These are phyloP conservation scores for Colletotrichum sp. DNA, from an alignment of 2,329 filamentous ascomycete species.

Conservation along the genomic window DNA sequence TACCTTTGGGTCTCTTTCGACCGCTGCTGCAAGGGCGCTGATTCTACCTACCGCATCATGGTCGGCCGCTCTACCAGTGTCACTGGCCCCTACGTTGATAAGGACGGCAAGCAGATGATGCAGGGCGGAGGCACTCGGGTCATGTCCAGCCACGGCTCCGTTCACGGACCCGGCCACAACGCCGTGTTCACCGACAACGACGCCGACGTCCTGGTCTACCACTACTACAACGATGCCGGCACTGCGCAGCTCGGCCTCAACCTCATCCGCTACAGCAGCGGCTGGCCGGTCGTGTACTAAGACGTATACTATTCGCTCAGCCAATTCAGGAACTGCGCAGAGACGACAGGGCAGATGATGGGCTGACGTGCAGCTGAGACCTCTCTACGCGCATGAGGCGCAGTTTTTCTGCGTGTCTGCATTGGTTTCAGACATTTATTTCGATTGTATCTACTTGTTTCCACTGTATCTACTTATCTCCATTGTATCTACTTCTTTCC, in stretches of 20 bases:
- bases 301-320: not conserved
- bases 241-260: constrained; percentile 33
- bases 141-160: constrained; percentile 29
- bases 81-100: constrained; percentile 32
- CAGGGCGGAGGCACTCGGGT: constrained; percentile 32
- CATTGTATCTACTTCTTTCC: not conserved
- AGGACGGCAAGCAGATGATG: constrained; percentile 28
- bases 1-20: constrained; percentile 38
- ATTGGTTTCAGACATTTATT: not conserved
- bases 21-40: constrained; percentile 32
- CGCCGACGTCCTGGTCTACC: constrained; percentile 34
- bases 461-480: not conserved
- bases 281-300: constrained; percentile 34
- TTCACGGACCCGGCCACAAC: constrained; percentile 35
- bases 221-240: constrained; percentile 32
- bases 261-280: constrained; percentile 31
- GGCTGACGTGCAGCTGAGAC: not conserved
- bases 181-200: constrained; percentile 33
- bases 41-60: constrained; percentile 35
- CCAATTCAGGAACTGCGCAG: not conserved
- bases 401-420: not conserved
- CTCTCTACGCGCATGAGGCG: not conserved
- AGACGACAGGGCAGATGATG: not conserved
- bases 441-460: not conserved
- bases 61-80: constrained; percentile 33